A percentile compares a stretch with the other conserved stretches of the same genome.
Evolutionary conservation across 2,329 filamentous ascomycete species (phyloP).

Genomic region (Diaporthe australafricana): DNA sequence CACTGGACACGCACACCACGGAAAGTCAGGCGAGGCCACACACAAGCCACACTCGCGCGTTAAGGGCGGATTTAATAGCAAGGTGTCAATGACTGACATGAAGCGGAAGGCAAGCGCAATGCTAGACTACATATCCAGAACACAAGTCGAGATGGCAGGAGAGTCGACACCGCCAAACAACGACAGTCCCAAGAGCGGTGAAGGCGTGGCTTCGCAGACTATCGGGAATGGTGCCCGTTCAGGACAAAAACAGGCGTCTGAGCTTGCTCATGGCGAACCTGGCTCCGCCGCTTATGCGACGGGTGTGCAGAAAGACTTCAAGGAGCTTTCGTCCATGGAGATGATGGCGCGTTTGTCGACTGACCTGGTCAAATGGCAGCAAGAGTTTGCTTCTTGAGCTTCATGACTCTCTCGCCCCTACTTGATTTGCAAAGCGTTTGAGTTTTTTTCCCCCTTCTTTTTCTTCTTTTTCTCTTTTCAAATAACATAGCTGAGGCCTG

Average conservation of each 20-base stretch:
- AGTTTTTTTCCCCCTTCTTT: background rate
- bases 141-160: slow-evolving; percentile 86
- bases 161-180: slow-evolving; percentile 61
- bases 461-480: background rate
- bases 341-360: slow-evolving; percentile 92
- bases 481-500: background rate
- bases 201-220: slow-evolving; percentile 42
- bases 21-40: slow-evolving; percentile 44
- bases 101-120: slow-evolving; percentile 86
- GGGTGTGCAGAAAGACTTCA: slow-evolving; percentile 68
- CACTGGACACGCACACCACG: slow-evolving; percentile 47
- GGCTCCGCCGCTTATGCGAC: slow-evolving; percentile 48
- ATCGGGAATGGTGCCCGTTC: slow-evolving; percentile 37
- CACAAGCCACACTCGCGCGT: slow-evolving; percentile 58
- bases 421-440: background rate
- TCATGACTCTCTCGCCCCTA: background rate
- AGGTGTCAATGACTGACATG: slow-evolving; percentile 89
- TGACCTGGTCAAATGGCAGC: slow-evolving; percentile 87
- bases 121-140: slow-evolving; percentile 89
- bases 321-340: slow-evolving; percentile 80
- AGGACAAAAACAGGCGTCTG: slow-evolving; percentile 40
- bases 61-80: slow-evolving; percentile 69
- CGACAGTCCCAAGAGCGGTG: slow-evolving; percentile 50
- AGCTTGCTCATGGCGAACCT: slow-evolving; percentile 44
- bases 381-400: slow-evolving; percentile 63